These are phyloP conservation scores for Vitis riparia DNA, from an alignment of 164 flowering plant species.

Conservation along the genomic window DNA sequence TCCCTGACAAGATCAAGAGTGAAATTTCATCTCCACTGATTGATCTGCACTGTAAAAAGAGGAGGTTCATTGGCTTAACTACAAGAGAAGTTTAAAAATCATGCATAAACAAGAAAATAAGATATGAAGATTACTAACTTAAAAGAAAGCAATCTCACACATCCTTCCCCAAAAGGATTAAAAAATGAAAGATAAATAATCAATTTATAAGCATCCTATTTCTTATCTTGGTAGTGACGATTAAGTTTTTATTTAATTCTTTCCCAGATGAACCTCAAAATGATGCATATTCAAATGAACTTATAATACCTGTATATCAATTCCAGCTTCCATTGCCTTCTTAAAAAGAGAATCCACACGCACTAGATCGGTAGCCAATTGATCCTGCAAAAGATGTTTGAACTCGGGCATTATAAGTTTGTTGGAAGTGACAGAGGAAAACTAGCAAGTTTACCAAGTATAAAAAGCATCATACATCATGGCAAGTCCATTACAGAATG, in stretches of 20 bases:
- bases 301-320: conserved; percentile 71
- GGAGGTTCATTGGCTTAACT: conserved; percentile 24
- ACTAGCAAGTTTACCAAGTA: background rate
- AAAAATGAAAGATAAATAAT: background rate
- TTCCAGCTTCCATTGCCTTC: conserved; percentile 70
- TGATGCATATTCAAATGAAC: conserved; percentile 2
- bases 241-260: too few relatives aligned
- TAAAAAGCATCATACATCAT: too few relatives aligned
- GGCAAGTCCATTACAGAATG: too few relatives aligned
- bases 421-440: background rate
- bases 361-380: conserved; percentile 66
- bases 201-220: background rate
- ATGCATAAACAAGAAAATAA: too few relatives aligned
- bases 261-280: too few relatives aligned
- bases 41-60: conserved; percentile 82
- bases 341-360: conserved; percentile 79
- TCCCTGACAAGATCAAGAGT: conserved; percentile 68
- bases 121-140: background rate
- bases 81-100: background rate
- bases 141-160: background rate
- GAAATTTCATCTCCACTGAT: conserved; percentile 69
- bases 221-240: background rate
- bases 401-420: background rate
- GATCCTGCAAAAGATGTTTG: conserved; percentile 56
- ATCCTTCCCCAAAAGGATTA: background rate